Percentiles rank a stretch among this genome's conserved stretches.
Evolutionary conservation across 495 filamentous ascomycete species (phyloP).

Genomic region (Penicillium robsamsonii): DNA sequence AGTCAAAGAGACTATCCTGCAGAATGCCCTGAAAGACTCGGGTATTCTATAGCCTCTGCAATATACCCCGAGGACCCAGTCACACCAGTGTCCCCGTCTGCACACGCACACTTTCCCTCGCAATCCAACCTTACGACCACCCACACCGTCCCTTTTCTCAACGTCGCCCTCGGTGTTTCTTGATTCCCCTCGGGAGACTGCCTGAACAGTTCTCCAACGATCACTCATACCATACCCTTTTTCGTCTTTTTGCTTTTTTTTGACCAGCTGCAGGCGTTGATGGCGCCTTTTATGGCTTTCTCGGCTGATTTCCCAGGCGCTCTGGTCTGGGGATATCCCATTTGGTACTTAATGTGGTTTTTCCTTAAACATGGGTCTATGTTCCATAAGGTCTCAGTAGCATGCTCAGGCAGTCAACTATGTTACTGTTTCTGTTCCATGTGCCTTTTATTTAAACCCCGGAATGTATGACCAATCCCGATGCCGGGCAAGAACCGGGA

Average conservation of each 20-base stretch:
- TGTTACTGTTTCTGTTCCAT: conserved; percentile 8
- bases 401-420: neutral
- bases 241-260: conserved; percentile 16
- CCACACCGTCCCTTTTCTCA: conserved; percentile 7
- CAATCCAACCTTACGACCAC: conserved; percentile 8
- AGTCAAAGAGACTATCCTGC: conserved; percentile 97
- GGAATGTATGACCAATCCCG: neutral
- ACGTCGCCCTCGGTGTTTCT: conserved; percentile 4
- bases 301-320: conserved; percentile 34
- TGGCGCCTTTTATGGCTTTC: conserved; percentile 27
- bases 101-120: neutral
- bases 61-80: conserved; percentile 8
- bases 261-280: conserved; percentile 40
- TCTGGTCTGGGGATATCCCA: conserved; percentile 23
- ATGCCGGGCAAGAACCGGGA: conserved; percentile 3
- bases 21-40: conserved; percentile 96
- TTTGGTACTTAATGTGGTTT: conserved; percentile 18
- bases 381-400: conserved; percentile 6
- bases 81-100: neutral
- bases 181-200: conserved; percentile 12
- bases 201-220: conserved; percentile 18
- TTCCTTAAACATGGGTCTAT: conserved; percentile 7
- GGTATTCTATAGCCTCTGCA: conserved; percentile 71
- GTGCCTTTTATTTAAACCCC: conserved; percentile 7
- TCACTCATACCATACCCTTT: conserved; percentile 19